A percentile compares a stretch with the other conserved stretches of the same genome.
Conservation (phyloP, 108 stramenopile genomes). For the Cylindrotheca closterium region DNA sequence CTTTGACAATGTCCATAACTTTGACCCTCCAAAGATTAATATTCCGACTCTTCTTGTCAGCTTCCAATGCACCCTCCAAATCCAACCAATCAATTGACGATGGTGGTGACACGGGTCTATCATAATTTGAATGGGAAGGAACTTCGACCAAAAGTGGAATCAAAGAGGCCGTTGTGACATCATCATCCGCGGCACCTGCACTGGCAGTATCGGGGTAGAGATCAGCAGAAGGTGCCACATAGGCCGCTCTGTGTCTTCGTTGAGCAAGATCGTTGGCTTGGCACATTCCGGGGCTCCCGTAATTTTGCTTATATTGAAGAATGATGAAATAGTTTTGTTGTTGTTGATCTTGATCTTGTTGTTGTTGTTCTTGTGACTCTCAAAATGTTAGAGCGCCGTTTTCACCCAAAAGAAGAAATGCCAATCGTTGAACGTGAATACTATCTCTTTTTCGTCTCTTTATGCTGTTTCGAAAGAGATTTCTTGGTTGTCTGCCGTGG, state of each 20-base stretch:
- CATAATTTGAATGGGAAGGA: background rate
- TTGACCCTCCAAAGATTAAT: background rate
- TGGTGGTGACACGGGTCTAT: slow-evolving; percentile 12
- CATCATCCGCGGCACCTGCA: slow-evolving; percentile 9
- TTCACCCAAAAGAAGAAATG: too few relatives aligned
- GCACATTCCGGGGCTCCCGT: too few relatives aligned
- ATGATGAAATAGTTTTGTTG: too few relatives aligned
- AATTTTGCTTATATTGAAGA: too few relatives aligned
- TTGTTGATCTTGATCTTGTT: too few relatives aligned
- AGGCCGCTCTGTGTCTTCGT: slow-evolving; percentile 36
- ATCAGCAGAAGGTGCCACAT: slow-evolving; percentile 29
- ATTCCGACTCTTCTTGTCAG: background rate
- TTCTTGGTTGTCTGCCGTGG: too few relatives aligned
- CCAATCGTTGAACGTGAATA: too few relatives aligned
- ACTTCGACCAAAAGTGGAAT: slow-evolving; percentile 35
- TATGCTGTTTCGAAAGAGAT: too few relatives aligned
- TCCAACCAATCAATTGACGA: slow-evolving; percentile 17
- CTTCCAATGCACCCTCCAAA: background rate
- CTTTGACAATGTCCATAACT: slow-evolving; percentile 4
- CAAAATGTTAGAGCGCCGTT: too few relatives aligned
- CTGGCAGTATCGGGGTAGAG: slow-evolving; percentile 2
- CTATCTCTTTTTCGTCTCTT: too few relatives aligned
- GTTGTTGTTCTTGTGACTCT: too few relatives aligned
- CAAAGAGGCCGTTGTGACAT: slow-evolving; percentile 2
- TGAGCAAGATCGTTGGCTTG: slow-evolving; percentile 5